phyloP scores from a whole-genome alignment of 305 asterid genomes.

The Nicotiana rustica region DNA sequence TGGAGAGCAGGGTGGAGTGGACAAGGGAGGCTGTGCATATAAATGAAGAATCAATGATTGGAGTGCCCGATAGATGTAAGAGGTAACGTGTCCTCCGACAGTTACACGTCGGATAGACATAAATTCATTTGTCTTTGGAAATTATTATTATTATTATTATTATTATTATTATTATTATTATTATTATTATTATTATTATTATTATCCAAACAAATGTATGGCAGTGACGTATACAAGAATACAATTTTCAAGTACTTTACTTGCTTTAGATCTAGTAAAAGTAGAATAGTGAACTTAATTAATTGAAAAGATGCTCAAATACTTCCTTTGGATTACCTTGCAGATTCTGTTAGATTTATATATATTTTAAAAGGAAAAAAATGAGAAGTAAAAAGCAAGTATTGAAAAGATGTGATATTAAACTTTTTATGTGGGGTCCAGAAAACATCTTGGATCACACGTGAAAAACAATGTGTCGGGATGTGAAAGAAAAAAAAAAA shows the following conservation, averaged over 20 bases:
- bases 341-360: background rate
- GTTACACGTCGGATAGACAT: conserved; percentile 15
- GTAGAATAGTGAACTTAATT: background rate
- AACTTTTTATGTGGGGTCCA: conserved; percentile 23
- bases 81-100: conserved; percentile 34
- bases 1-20: background rate
- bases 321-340: background rate
- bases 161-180: too few relatives aligned
- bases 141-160: too few relatives aligned
- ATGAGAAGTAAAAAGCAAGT: conserved; percentile 9
- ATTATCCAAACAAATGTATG: background rate
- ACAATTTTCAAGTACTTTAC: background rate
- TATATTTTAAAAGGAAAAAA: background rate
- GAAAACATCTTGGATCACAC: conserved; percentile 36
- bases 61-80: conserved; percentile 19
- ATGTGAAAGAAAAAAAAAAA: background rate
- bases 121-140: conserved; percentile 22
- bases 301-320: background rate
- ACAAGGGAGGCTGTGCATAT: background rate
- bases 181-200: too few relatives aligned
- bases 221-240: background rate
- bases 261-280: background rate
- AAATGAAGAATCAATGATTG: conserved; percentile 35
- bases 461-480: conserved; percentile 40
- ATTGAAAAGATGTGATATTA: background rate